A percentile compares a stretch with the other conserved stretches of the same genome.
These are phyloP conservation scores for Linum tenue DNA, from an alignment of 345 rosid genomes.

Conservation along the genomic window DNA sequence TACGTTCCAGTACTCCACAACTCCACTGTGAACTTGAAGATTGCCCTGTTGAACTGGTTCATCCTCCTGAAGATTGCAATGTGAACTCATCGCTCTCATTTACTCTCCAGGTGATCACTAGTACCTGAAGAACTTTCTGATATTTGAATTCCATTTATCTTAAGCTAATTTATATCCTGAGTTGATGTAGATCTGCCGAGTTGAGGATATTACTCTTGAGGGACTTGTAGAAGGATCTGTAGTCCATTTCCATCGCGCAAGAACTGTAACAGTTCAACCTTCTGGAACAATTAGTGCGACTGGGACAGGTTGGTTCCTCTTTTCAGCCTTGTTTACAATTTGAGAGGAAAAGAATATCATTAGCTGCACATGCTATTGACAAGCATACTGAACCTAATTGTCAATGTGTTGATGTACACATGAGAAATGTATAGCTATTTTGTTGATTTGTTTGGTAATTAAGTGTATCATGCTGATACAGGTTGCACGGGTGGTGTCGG, in stretches of 20 bases:
- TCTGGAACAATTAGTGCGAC: conserved; percentile 74
- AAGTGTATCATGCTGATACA: conserved; percentile 29
- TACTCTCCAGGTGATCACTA: conserved; percentile 77
- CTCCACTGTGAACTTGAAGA: conserved; percentile 70
- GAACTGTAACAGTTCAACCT: conserved; percentile 61
- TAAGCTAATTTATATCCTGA: conserved; percentile 16
- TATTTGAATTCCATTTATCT: conserved; percentile 13
- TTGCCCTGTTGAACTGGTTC: conserved; percentile 79
- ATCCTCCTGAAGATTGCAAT: conserved; percentile 99
- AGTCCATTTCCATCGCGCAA: conserved; percentile 87
- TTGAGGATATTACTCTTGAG: conserved; percentile 81
- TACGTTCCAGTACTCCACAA: conserved; percentile 59
- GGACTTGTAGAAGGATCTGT: conserved; percentile 93
- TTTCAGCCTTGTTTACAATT: neutral
- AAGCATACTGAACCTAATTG: neutral
- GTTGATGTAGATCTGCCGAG: conserved; percentile 76
- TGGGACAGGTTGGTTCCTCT: conserved; percentile 60
- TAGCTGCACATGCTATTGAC: neutral
- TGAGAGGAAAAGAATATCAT: neutral
- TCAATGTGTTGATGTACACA: neutral
- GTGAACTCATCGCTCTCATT: conserved; percentile 91
- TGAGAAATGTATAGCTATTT: conserved; percentile 2
- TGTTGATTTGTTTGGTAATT: conserved; percentile 8
- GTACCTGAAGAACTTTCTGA: conserved; percentile 8
- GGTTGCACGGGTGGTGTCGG: conserved; percentile 95